Base-by-base conservation (phyloP, 352 stramenopile species). In the Elongisporangium prolatum region DNA sequence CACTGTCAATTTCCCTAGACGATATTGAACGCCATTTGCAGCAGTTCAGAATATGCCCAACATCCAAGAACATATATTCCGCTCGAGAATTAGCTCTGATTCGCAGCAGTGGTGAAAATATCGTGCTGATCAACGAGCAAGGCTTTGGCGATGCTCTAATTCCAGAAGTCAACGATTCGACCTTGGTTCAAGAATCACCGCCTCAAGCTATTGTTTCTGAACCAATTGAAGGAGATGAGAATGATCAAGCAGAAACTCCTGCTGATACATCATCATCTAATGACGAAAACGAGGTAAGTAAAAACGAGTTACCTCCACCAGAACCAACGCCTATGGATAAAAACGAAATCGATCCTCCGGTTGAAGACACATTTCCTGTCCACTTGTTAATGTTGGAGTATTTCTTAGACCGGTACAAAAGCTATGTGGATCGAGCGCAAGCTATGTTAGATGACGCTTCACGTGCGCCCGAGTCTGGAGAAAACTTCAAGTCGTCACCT, bases 21-120 rank as follows among this genome's bases (percentile, higher is more conserved):
- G 80, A 89, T 24, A n/a, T 82, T 1, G 57, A 73, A 16, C 50
- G 58, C 17, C 72, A 75, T 17, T 50, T 69, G 21, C 40, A 53
- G 22, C 65, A 61, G 5, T 72, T 84, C 3, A 56, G 56, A n/a
- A 48, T 88, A 21, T 73, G 71, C 3, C 73, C 77, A 18, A 61
- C 61, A 2, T 61, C 66, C 34, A 62, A 70, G 0, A 59, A 65
- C 17, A 56, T 89, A 38, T 91, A 89, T 67, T 89, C 78, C n/a
- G 63, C 56, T 18, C 70, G 81, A 13, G 81, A 91, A 56, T 74
- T 70, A 24, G 73, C 60, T 14, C 73, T 71, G 37, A 59, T 90
- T 24, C 51, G 34, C 10, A 44, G 34, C 34, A 44, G 34, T 11
- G 10, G 10, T 44, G 34, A 17, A 11, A 44, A 13, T 17, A 16